Evolutionary conservation across 2,329 filamentous ascomycete species (phyloP).

Genomic region (Pseudopyricularia javanii): DNA sequence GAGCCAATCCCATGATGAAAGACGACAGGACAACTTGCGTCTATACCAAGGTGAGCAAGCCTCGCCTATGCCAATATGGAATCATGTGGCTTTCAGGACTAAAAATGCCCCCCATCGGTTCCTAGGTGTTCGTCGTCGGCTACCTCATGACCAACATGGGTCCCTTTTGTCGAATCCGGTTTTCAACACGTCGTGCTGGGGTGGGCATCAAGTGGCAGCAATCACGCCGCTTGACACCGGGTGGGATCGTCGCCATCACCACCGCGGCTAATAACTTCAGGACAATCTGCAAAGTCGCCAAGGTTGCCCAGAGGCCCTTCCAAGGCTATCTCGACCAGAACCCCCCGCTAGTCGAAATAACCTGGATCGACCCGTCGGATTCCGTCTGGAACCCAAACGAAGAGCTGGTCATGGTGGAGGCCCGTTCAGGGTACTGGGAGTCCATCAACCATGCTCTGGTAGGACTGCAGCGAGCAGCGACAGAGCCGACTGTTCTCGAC

Average conservation of each 20-base stretch:
- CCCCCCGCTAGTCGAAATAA: conserved; percentile 64
- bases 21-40: conserved; percentile 49
- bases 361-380: conserved; percentile 50
- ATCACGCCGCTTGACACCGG: conserved; percentile 37
- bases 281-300: conserved; percentile 54
- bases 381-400: conserved; percentile 53
- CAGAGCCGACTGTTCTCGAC: conserved; percentile 34
- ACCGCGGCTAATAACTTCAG: conserved; percentile 47
- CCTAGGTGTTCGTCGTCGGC: conserved; percentile 53
- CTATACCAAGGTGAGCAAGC: conserved; percentile 51
- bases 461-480: conserved; percentile 51
- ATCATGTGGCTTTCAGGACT: background rate
- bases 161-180: conserved; percentile 54
- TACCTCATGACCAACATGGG: conserved; percentile 52
- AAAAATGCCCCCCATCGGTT: background rate
- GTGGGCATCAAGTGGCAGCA: conserved; percentile 55
- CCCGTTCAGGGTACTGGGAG: conserved; percentile 64
- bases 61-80: background rate
- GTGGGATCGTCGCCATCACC: conserved; percentile 40
- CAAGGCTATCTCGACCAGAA: conserved; percentile 46
- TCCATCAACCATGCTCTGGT: conserved; percentile 59
- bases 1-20: conserved; percentile 33
- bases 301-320: conserved; percentile 58
- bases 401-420: conserved; percentile 70
- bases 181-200: conserved; percentile 53